Evolutionary conservation across 1,139 yeast genomes (phyloP), one percentile per base, ranked within the genome.

Genomic region (Yamadazyma sp.): DNA sequence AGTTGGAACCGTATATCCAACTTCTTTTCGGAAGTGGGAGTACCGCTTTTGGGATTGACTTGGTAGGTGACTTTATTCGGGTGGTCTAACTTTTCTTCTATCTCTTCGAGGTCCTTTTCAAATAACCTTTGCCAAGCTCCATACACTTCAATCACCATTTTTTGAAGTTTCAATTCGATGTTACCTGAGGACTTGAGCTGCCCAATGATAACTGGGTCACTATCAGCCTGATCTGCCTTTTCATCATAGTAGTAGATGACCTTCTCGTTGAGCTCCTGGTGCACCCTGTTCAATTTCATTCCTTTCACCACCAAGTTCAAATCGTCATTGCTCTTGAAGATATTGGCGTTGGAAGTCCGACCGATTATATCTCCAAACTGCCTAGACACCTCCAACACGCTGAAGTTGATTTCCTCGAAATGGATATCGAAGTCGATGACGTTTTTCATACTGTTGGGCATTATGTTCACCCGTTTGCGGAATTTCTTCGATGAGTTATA

Each of bases 41-140:
- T 27, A 17, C 27, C 29, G 2, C 12, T 27, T 3, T 14, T 25
- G 14, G 11, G 15, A 37, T 34, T 25, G 4, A 16, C 4, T 5
- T 25, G n/a, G 7, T 11, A 14, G 11, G n/a, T 12, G 6, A 17
- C 20, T 12, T 31, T 31, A n/a, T n/a, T 25, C 8, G 34, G 31
- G 12, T 29, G 32, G 12, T 24, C 31, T 4, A 31, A 20, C 11
- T 33, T 27, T 18, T 37, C 37, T 15, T 33, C 32, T 9, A 12
- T 33, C 10, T 45, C 51, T 31, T 53, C 55, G 14, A 29, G 23
- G 24, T 53, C 52, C n/a, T 47, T 49, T 25, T 52, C 57, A 31
- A 67, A 55, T 16, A 48, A 52, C 39, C 36, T 47, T 31, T 81
- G 50, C 89, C 88, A 83, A 20, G 61, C 55, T 0, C 87, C 76